Percentiles rank a stretch among this genome's conserved stretches.
Conservation (phyloP, 169 alveolate genomes). For the Eimeria praecox region DNA sequence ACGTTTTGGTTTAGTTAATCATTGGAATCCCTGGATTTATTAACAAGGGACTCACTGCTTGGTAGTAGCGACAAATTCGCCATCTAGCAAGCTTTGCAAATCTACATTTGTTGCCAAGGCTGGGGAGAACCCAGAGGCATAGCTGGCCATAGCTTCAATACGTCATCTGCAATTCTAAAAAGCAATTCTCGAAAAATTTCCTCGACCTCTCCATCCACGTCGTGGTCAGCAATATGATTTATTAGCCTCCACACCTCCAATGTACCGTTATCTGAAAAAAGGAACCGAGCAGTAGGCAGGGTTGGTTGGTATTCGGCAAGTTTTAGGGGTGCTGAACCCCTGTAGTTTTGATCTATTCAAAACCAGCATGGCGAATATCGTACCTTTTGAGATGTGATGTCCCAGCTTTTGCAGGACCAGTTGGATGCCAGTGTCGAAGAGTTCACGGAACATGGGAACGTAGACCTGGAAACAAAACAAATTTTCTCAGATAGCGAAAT, state of each 20-base stretch:
- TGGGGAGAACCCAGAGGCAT: slow-evolving; percentile 67
- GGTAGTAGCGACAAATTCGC: slow-evolving; percentile 35
- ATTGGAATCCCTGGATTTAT: neutral
- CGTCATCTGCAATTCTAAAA: slow-evolving; percentile 9
- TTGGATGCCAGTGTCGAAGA: slow-evolving; percentile 46
- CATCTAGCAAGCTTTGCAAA: neutral
- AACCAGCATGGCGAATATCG: neutral
- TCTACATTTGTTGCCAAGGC: slow-evolving; percentile 51
- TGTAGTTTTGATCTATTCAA: neutral
- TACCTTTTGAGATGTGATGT: slow-evolving; percentile 24
- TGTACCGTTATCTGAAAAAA: slow-evolving; percentile 1
- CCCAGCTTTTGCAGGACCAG: slow-evolving; percentile 62
- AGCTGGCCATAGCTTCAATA: slow-evolving; percentile 45
- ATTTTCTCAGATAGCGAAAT: neutral
- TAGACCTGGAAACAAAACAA: slow-evolving; percentile 33
- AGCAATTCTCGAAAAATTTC: slow-evolving; percentile 35
- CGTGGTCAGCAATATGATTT: slow-evolving; percentile 57
- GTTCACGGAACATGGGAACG: slow-evolving; percentile 67
- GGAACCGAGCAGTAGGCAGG: neutral
- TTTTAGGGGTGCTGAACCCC: neutral
- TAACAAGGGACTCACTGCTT: neutral
- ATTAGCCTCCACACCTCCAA: slow-evolving; percentile 55
- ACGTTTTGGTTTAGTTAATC: neutral
- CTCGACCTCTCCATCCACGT: slow-evolving; percentile 51
- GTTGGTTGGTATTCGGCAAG: neutral